Conservation (phyloP, 1,284 basidiomycete species). For the Macrocystidia cucumis region DNA sequence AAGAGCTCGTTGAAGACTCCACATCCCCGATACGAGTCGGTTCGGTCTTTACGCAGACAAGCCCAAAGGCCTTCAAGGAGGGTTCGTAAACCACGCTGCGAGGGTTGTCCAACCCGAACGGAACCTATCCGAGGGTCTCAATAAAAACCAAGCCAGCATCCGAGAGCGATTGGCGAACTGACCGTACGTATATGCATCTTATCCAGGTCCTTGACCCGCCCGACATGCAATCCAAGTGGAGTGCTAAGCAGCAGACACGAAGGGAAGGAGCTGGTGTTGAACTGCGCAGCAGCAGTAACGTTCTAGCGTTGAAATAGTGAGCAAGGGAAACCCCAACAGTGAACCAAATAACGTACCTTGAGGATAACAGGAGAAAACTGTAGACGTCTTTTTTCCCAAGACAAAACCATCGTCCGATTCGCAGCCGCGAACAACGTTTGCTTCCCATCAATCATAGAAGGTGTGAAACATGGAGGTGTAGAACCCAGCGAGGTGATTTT, state of each 20-base stretch:
- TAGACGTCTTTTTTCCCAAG: conserved; percentile 59
- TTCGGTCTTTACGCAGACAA: conserved; percentile 46
- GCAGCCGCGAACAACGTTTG: conserved; percentile 59
- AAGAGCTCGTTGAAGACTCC: conserved; percentile 41
- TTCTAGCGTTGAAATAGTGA: conserved; percentile 33
- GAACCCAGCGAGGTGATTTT: conserved; percentile 65
- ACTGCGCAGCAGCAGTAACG: conserved; percentile 41
- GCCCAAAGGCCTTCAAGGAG: conserved; percentile 49
- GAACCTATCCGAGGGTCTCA: conserved; percentile 34
- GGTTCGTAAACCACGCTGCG: conserved; percentile 54
- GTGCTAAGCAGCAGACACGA: conserved; percentile 55
- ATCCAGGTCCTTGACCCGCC: conserved; percentile 61
- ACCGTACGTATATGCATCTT: conserved; percentile 81
- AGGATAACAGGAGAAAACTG: conserved; percentile 66
- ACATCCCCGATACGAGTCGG: conserved; percentile 50
- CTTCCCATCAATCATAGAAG: conserved; percentile 41
- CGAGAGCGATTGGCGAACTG: conserved; percentile 20
- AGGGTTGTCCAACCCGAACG: conserved; percentile 63
- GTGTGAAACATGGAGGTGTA: conserved; percentile 54
- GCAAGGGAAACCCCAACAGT: conserved; percentile 2
- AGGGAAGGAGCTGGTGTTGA: conserved; percentile 41
- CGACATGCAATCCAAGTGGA: conserved; percentile 50
- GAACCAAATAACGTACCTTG: conserved; percentile 44
- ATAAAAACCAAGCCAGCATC: neutral
- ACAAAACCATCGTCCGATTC: conserved; percentile 54